Percentiles rank a stretch among this genome's conserved stretches.
phyloP scores from a whole-genome alignment of 768 basidiomycete species.

The Lentinus brumalis region DNA sequence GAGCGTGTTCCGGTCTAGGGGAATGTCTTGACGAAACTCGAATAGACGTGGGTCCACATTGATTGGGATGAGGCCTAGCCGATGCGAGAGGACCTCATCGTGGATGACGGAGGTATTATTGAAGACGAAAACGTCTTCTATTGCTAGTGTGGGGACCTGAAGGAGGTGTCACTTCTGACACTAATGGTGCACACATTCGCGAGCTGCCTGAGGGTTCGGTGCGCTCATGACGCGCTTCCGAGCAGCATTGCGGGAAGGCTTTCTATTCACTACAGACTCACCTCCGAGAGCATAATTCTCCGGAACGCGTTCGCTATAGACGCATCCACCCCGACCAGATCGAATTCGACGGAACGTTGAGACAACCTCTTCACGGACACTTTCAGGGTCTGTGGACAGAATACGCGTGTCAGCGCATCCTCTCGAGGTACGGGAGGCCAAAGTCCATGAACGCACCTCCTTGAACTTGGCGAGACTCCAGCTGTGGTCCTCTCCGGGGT shows the following conservation, averaged over 20 bases:
- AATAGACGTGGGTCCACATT: slow-evolving; percentile 81
- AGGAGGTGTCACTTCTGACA: not conserved
- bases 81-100: slow-evolving; percentile 91
- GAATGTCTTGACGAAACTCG: slow-evolving; percentile 51
- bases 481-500: slow-evolving; percentile 79
- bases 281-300: slow-evolving; percentile 92
- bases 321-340: slow-evolving; percentile 93
- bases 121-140: slow-evolving; percentile 91
- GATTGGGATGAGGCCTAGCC: slow-evolving; percentile 90
- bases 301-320: slow-evolving; percentile 95
- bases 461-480: slow-evolving; percentile 81
- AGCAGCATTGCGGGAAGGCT: too few species aligned
- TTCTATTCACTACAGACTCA: slow-evolving; percentile 36
- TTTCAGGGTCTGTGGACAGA: slow-evolving; percentile 59
- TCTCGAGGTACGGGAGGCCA: not conserved
- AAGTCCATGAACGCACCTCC: slow-evolving; percentile 52
- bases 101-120: slow-evolving; percentile 93
- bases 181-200: not conserved
- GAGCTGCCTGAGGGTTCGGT: not conserved
- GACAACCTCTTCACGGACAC: slow-evolving; percentile 81
- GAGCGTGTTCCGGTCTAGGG: slow-evolving; percentile 89
- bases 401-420: not conserved
- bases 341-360: slow-evolving; percentile 86
- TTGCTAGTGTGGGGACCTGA: slow-evolving; percentile 88
- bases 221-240: too few species aligned